Evolutionary conservation across 345 rosid species (phyloP).

Genomic region (Citrus reticulata): DNA sequence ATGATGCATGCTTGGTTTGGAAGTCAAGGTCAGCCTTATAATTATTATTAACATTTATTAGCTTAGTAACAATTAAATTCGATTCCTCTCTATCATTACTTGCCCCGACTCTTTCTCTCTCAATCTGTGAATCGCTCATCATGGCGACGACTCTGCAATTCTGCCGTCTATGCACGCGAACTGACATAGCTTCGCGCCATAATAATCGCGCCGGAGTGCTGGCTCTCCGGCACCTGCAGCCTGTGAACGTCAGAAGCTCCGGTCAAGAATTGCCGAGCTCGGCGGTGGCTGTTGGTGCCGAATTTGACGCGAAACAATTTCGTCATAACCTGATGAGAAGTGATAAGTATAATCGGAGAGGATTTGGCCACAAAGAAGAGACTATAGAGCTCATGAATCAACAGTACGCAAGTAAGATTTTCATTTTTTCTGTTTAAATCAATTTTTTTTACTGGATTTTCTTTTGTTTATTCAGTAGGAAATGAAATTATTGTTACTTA

Average conservation of each 20-base stretch:
- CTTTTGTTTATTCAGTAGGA: not conserved
- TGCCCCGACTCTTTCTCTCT: not conserved
- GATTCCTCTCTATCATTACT: too few relatives aligned
- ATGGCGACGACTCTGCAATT: conserved; percentile 75
- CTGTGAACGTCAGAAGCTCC: conserved; percentile 52
- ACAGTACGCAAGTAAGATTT: conserved; percentile 69
- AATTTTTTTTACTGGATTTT: not conserved
- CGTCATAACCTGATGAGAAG: conserved; percentile 75
- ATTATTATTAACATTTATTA: too few relatives aligned
- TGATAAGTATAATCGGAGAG: conserved; percentile 77
- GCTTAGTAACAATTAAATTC: too few relatives aligned
- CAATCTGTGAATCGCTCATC: not conserved
- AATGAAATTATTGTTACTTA: not conserved
- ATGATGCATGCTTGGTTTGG: too few relatives aligned
- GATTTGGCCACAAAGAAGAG: conserved; percentile 85
- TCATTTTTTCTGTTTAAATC: not conserved
- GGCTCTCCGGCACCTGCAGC: conserved; percentile 32
- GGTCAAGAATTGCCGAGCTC: conserved; percentile 33
- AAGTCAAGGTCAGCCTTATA: too few relatives aligned
- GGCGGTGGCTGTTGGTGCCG: conserved; percentile 45
- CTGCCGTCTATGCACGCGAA: conserved; percentile 46
- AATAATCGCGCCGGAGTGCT: conserved; percentile 25
- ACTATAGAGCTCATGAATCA: conserved; percentile 79
- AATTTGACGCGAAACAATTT: conserved; percentile 75
- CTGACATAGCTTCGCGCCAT: conserved; percentile 22